Conservation (phyloP, 2,329 filamentous ascomycete species). For the Hypoxylon sp. region DNA sequence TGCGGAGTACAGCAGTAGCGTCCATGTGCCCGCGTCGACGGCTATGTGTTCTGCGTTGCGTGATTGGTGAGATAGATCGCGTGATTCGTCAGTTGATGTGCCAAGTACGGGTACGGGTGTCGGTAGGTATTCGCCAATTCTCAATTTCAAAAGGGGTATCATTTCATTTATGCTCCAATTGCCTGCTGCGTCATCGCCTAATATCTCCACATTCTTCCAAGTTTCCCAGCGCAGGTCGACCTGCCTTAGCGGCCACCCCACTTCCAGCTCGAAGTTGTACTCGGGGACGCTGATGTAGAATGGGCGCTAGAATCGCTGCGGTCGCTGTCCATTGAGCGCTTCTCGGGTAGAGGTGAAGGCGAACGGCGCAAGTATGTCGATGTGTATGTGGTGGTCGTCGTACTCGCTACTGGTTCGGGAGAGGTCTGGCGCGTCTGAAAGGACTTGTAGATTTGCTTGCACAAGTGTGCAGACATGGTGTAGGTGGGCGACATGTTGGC, state of each 20-base stretch:
- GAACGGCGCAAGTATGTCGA: constrained; percentile 49
- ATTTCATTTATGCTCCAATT: constrained; percentile 32
- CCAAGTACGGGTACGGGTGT: constrained; percentile 23
- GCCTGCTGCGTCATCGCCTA: constrained; percentile 34
- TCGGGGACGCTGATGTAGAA: constrained; percentile 49
- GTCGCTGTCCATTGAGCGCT: constrained; percentile 63
- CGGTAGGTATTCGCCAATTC: constrained; percentile 34
- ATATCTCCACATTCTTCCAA: constrained; percentile 25
- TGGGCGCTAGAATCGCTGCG: constrained; percentile 53
- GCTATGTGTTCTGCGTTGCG: constrained; percentile 26
- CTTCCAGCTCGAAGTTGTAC: constrained; percentile 54
- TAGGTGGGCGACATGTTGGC: constrained; percentile 68
- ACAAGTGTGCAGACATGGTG: constrained; percentile 72
- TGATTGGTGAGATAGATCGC: constrained; percentile 32
- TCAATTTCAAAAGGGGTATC: constrained; percentile 41
- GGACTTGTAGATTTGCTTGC: constrained; percentile 71
- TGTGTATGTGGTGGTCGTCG: constrained; percentile 46
- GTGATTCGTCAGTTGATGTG: constrained; percentile 29
- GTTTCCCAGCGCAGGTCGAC: neutral
- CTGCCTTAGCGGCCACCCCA: constrained; percentile 48
- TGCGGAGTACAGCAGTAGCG: constrained; percentile 7
- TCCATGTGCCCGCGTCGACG: constrained; percentile 6
- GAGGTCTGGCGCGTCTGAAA: constrained; percentile 65
- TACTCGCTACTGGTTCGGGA: constrained; percentile 51
- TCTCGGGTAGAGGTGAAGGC: constrained; percentile 55